These are phyloP conservation scores for Alternaria atra DNA, from an alignment of 2,329 filamentous ascomycete species.

Conservation along the genomic window DNA sequence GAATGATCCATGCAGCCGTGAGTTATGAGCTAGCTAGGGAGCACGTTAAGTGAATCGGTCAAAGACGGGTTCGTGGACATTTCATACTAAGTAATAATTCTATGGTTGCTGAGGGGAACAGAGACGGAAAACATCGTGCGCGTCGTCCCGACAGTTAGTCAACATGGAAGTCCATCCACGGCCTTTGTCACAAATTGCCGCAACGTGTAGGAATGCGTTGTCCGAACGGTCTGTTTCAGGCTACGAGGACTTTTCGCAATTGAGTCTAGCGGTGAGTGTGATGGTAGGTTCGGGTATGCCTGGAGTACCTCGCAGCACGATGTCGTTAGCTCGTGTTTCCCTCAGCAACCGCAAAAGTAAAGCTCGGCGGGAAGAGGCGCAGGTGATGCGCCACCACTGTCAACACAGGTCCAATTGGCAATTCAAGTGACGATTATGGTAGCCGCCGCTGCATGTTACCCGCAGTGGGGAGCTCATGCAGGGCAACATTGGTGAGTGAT, in stretches of 20 bases:
- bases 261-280: background rate
- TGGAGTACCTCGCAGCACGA: background rate
- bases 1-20: conserved; percentile 2
- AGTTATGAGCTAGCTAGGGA: background rate
- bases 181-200: background rate
- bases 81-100: background rate
- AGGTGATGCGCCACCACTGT: conserved; percentile 5
- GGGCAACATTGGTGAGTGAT: conserved; percentile 9
- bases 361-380: conserved; percentile 4
- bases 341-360: conserved; percentile 15
- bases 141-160: background rate
- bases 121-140: background rate
- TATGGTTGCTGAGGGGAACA: conserved; percentile 1
- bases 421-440: background rate
- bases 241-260: background rate
- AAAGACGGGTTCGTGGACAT: background rate
- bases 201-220: conserved; percentile 1
- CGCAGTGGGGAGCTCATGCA: conserved; percentile 22
- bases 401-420: conserved; percentile 13
- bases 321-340: conserved; percentile 8
- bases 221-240: conserved; percentile 3
- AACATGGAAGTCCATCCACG: background rate
- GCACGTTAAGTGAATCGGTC: background rate
- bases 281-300: conserved; percentile 1
- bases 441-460: conserved; percentile 15